phyloP scores from a whole-genome alignment of 2,329 filamentous ascomycete genomes.

The Aspergillus sergii region DNA sequence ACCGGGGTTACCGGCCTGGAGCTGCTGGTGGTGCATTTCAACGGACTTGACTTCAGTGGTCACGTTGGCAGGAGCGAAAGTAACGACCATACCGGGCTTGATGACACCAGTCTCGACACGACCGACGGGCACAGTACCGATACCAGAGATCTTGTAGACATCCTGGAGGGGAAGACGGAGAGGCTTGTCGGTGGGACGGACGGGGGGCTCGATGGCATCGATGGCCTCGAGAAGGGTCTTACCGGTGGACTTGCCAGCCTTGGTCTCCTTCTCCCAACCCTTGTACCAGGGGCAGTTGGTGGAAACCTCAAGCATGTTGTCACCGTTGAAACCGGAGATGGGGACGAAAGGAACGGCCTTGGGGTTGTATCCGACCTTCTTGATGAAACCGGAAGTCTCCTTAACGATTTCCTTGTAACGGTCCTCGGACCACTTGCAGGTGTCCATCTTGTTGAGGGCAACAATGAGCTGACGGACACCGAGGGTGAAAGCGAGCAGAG shows the following conservation, averaged over 20 bases:
- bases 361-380: conserved; percentile 99
- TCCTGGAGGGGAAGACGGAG: conserved; percentile 99
- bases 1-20: conserved; percentile 89
- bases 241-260: conserved; percentile 79
- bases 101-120: conserved; percentile 99
- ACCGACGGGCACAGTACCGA: conserved; percentile 99
- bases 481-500: conserved; percentile 98
- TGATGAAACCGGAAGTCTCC: conserved; percentile 99
- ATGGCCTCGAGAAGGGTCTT: conserved; percentile 99
- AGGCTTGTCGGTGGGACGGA: conserved; percentile 97
- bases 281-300: conserved; percentile 99
- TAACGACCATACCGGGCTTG: conserved; percentile 82
- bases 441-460: conserved; percentile 99
- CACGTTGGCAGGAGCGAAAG: conserved; percentile 97
- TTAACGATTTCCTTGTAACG: conserved; percentile 99
- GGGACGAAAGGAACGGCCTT: conserved; percentile 98
- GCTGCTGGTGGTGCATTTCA: conserved; percentile 99
- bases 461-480: conserved; percentile 99
- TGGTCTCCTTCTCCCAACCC: conserved; percentile 99
- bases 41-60: conserved; percentile 99
- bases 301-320: conserved; percentile 96
- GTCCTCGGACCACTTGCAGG: conserved; percentile 94
- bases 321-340: conserved; percentile 99
- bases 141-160: conserved; percentile 99
- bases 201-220: conserved; percentile 88